Base-by-base conservation (phyloP, 495 filamentous ascomycete species). In the Coniosporium apollinis region DNA sequence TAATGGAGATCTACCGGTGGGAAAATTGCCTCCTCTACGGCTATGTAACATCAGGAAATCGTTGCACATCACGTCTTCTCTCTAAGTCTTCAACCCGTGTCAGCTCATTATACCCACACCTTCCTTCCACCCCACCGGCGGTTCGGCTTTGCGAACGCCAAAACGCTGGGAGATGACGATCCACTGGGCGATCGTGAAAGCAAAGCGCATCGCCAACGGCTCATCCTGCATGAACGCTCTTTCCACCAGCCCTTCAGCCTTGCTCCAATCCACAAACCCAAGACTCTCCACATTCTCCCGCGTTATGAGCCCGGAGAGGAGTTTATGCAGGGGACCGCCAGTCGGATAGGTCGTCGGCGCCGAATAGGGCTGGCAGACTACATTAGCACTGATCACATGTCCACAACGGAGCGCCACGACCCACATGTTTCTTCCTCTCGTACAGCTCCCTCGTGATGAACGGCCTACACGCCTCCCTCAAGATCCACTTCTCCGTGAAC, bases 371-470 rank as follows among this genome's bases (percentile, higher is more conserved):
- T 34, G 5, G 22, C 10, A 22, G 8, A 16, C 4, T 22, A 22
- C 15, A 34, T 14, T 18, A 11, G 19, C 4, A 3, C n/a, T 34
- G 4, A 4, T 9, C 28, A 16, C 11, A 33, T 33, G 3, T 10
- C n/a, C 8, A 3, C 4, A 34, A 16, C n/a, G 19, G 32, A 21
- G 5, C 9, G 17, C 5, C n/a, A 6, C 19, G 10, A 5, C 32
- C 25, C 14, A 34, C 32, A 33, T 66, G 51, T 47, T 69, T 68
- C 43, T 38, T 54, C 10, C 62, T 43, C 19, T 50, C 46, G 37
- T 65, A 66, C 6, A 70, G 39, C 46, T 71, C 64, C 16, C 61
- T 45, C 0, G 65, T 68, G 35, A 71, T 49, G 38, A 60, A 69
- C 1, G 64, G 64, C 39, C 50, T 54, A 25, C 43, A 49, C 0